These are phyloP conservation scores for Larix sibirica DNA, from an alignment of 83 land plant genomes.

Conservation along the genomic window DNA sequence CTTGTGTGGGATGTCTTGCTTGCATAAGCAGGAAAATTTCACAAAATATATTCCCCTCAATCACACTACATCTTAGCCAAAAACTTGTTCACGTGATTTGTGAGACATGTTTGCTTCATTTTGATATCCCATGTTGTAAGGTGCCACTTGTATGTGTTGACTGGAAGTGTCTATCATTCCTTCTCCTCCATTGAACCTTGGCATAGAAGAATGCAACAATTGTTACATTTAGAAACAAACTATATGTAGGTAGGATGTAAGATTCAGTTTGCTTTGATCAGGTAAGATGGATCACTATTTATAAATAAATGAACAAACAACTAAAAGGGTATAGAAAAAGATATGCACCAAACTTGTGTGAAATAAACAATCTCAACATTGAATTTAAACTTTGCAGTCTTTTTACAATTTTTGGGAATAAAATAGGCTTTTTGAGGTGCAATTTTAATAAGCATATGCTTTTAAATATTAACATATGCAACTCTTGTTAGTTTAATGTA, in stretches of 20 bases:
- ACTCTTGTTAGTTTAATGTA: too few species aligned
- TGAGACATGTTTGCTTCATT: too few species aligned
- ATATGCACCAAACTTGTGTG: conserved; percentile 41
- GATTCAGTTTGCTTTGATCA: neutral
- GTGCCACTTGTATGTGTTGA: conserved; percentile 20
- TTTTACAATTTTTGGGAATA: conserved; percentile 52
- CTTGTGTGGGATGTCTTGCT: too few species aligned
- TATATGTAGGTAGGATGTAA: neutral
- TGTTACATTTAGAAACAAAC: neutral
- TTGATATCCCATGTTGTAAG: conserved; percentile 21
- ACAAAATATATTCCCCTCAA: too few species aligned
- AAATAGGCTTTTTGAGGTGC: conserved; percentile 41
- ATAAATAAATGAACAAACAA: neutral
- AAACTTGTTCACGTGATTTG: too few species aligned
- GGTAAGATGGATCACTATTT: neutral
- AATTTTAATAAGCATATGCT: neutral
- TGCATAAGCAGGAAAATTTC: too few species aligned
- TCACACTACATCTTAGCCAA: too few species aligned
- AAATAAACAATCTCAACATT: conserved; percentile 59
- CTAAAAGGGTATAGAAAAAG: neutral
- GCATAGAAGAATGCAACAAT: neutral
- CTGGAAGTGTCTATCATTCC: conserved; percentile 33
- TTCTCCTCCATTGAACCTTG: conserved; percentile 54
- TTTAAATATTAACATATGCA: too few species aligned
- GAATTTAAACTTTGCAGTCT: conserved; percentile 29